phyloP scores from a whole-genome alignment of 2,329 filamentous ascomycete species.

The Penicillium sp. region DNA sequence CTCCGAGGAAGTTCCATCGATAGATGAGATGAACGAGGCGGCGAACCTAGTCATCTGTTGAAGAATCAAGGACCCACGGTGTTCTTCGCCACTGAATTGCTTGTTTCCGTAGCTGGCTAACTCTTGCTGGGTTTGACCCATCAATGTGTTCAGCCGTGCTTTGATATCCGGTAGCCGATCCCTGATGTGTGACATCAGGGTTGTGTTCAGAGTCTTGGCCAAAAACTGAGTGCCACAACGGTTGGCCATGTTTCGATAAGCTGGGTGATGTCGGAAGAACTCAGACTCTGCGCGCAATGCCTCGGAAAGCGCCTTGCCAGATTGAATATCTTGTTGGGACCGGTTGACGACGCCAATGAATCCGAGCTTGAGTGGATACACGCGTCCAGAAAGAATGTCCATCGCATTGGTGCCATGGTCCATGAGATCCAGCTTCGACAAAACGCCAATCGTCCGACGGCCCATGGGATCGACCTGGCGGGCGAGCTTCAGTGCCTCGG shows the following conservation, averaged over 20 bases:
- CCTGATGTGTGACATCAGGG: constrained; percentile 92
- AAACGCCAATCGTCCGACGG: constrained; percentile 88
- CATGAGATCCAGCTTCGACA: constrained; percentile 97
- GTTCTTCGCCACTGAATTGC: constrained; percentile 95
- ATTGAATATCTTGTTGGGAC: constrained; percentile 96
- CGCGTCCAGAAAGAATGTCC: constrained; percentile 93
- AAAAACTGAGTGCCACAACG: constrained; percentile 92
- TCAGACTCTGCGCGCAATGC: constrained; percentile 85
- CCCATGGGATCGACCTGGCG: constrained; percentile 95
- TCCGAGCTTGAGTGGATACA: constrained; percentile 93
- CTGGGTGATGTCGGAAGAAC: constrained; percentile 95
- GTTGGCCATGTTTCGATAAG: constrained; percentile 91
- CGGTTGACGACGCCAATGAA: constrained; percentile 98
- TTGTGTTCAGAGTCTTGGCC: constrained; percentile 90
- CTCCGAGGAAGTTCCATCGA: constrained; percentile 96
- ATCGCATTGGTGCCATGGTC: constrained; percentile 97
- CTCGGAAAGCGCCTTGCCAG: constrained; percentile 89
- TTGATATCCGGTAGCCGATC: constrained; percentile 97
- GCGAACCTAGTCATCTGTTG: constrained; percentile 98
- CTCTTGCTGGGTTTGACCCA: constrained; percentile 99
- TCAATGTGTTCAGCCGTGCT: constrained; percentile 91
- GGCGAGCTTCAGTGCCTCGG: constrained; percentile 92
- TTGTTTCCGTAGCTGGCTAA: constrained; percentile 96
- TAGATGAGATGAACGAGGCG: constrained; percentile 95
- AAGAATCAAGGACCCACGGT: constrained; percentile 87